A percentile compares a stretch with the other conserved stretches of the same genome.
Conservation (phyloP, 805 yeast species). For the Wickerhamiella alocasiicola region DNA sequence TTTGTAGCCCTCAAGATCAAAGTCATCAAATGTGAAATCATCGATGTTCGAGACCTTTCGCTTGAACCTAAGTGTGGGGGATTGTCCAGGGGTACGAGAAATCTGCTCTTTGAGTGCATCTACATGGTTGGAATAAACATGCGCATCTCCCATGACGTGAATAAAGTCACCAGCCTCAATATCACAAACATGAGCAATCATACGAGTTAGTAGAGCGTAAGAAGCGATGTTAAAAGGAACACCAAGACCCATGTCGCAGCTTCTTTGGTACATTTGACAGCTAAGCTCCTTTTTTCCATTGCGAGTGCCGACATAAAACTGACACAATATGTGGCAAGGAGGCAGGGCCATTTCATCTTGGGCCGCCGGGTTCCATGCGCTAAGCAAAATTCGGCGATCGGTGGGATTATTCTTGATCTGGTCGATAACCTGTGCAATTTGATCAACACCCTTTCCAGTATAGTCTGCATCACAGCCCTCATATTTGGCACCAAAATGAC, state of each 20-base stretch:
- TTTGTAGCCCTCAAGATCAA: conserved; percentile 63
- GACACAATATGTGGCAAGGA: conserved; percentile 95
- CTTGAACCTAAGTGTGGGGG: conserved; percentile 67
- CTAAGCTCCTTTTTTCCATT: conserved; percentile 53
- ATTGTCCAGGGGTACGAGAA: conserved; percentile 56
- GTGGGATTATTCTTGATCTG: conserved; percentile 80
- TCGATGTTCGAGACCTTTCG: conserved; percentile 63
- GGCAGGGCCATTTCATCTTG: conserved; percentile 91
- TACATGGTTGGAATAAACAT: conserved; percentile 84
- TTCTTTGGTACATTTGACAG: conserved; percentile 85
- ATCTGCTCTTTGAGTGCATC: conserved; percentile 81
- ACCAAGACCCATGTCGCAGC: conserved; percentile 99
- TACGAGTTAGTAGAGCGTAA: conserved; percentile 78
- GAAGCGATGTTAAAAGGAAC: conserved; percentile 98
- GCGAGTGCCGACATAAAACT: conserved; percentile 87
- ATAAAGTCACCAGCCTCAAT: conserved; percentile 93
- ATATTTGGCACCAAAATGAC: conserved; percentile 96
- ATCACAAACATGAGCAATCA: conserved; percentile 92
- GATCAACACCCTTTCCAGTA: conserved; percentile 81
- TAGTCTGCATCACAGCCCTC: conserved; percentile 78
- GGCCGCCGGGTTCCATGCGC: conserved; percentile 99
- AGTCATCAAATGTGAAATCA: conserved; percentile 81
- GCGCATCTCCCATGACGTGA: conserved; percentile 95
- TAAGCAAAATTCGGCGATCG: conserved; percentile 84
- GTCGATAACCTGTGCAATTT: conserved; percentile 63